phyloP scores from a whole-genome alignment of 805 yeast species.

The Candida glaebosa region DNA sequence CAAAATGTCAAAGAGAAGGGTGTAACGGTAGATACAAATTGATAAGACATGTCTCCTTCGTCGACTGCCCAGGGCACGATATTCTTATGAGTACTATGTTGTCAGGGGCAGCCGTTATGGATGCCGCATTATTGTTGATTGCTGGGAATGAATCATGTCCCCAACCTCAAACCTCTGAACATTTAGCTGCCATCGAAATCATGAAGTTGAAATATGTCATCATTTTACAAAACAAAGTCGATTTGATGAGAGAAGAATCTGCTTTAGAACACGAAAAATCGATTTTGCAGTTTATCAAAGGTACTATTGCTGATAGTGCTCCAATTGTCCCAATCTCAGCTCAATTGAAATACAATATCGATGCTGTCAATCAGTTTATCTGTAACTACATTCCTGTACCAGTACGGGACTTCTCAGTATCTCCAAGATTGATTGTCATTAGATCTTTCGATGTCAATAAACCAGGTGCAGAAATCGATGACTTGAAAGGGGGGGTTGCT shows the following conservation, averaged over 20 bases:
- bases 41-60: conserved; percentile 95
- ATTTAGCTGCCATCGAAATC: conserved; percentile 98
- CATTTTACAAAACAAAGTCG: conserved; percentile 96
- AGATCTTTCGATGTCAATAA: conserved; percentile 98
- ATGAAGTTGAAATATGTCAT: conserved; percentile 97
- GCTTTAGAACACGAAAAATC: conserved; percentile 95
- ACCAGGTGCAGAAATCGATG: conserved; percentile 97
- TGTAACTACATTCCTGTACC: conserved; percentile 96
- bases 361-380: conserved; percentile 95
- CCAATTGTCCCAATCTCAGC: conserved; percentile 99
- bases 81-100: conserved; percentile 99
- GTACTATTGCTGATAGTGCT: conserved; percentile 98
- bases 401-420: conserved; percentile 86
- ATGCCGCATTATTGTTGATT: conserved; percentile 91
- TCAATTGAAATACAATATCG: conserved; percentile 96
- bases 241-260: conserved; percentile 94
- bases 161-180: conserved; percentile 99
- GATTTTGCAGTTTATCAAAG: conserved; percentile 87
- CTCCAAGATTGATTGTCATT: conserved; percentile 93
- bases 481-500: conserved; percentile 99
- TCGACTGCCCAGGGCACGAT: conserved; percentile 99
- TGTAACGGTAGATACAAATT: conserved; percentile 86
- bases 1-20: conserved; percentile 85
- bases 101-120: conserved; percentile 99
- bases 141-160: conserved; percentile 99